Evolutionary conservation across 164 flowering plant genomes (phyloP).

Genomic region (Annona squamosa): DNA sequence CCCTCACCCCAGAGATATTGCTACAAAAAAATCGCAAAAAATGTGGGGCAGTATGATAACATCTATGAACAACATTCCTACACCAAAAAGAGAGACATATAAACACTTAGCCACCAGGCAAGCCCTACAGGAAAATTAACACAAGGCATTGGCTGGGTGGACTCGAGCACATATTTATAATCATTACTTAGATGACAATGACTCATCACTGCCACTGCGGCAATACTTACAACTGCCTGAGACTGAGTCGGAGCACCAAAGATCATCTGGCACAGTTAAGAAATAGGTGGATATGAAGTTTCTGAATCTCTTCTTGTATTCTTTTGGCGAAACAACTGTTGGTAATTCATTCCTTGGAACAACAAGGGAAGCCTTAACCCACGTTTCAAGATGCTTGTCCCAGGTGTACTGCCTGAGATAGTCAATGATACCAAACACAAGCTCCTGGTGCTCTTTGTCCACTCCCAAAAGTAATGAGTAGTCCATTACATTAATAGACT

Average conservation of each 20-base stretch:
- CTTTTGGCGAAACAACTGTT: conserved; percentile 77
- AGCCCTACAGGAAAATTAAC: background rate
- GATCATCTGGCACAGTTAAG: conserved; percentile 56
- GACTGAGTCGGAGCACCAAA: conserved; percentile 43
- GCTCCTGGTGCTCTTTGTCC: conserved; percentile 49
- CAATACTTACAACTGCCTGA: conserved; percentile 33
- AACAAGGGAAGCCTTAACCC: conserved; percentile 82
- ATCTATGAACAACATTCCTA: background rate
- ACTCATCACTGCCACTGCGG: conserved; percentile 15
- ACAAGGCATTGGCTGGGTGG: background rate
- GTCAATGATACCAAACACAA: conserved; percentile 92
- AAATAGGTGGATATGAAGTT: conserved; percentile 74
- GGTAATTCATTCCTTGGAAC: conserved; percentile 71
- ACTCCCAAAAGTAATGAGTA: conserved; percentile 92
- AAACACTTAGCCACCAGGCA: background rate
- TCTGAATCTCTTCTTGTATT: conserved; percentile 85
- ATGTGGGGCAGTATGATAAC: background rate
- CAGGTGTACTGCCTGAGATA: conserved; percentile 94
- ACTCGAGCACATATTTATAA: conserved; percentile 7
- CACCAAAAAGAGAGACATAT: background rate
- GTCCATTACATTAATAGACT: conserved; percentile 93
- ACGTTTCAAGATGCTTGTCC: conserved; percentile 93
- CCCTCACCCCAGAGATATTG: conserved; percentile 1
- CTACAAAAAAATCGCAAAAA: conserved; percentile 2
- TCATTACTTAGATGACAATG: conserved; percentile 7